A percentile compares a stretch with the other conserved stretches of the same genome.
Evolutionary conservation across 176 grass and related monocot species (phyloP).

Genomic region (Phoenix roebelenii): DNA sequence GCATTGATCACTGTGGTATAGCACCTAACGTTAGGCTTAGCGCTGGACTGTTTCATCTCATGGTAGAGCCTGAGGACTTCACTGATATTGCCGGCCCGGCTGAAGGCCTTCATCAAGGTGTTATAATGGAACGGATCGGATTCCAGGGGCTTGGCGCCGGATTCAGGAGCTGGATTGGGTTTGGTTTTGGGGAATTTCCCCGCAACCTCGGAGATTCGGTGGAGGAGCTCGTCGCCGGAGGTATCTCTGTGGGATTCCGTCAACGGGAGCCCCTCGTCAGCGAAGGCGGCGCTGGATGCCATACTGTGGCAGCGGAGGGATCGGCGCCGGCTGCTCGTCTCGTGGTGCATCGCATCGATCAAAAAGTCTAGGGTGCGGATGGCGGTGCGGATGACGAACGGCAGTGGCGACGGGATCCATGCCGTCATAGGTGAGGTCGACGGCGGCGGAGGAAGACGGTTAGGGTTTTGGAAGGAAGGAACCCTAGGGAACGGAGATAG

Average conservation of each 20-base stretch:
- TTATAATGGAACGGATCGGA: constrained; percentile 49
- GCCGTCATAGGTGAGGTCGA: neutral
- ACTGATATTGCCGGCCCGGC: constrained; percentile 37
- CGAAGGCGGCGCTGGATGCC: constrained; percentile 3
- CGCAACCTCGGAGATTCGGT: constrained; percentile 2
- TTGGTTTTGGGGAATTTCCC: neutral
- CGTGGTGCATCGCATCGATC: constrained; percentile 3
- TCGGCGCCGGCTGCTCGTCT: constrained; percentile 1
- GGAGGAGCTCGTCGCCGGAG: constrained; percentile 1
- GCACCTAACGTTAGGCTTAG: constrained; percentile 37
- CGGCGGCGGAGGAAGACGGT: no score
- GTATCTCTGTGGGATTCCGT: neutral
- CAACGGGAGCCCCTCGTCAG: no score
- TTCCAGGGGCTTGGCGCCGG: neutral
- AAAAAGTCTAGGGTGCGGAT: constrained; percentile 1
- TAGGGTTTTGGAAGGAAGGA: no score
- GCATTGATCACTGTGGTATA: constrained; percentile 66
- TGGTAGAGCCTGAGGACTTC: constrained; percentile 62
- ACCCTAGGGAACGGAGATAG: no score
- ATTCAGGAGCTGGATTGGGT: neutral
- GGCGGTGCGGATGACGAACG: neutral
- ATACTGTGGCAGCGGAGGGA: constrained; percentile 24
- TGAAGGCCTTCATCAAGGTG: constrained; percentile 46
- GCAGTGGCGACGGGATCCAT: neutral
- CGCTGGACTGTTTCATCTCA: constrained; percentile 20